Evolutionary conservation across 805 yeast species (phyloP), one percentile per base, ranked within the genome.

Genomic region (Metschnikowia rubicola): DNA sequence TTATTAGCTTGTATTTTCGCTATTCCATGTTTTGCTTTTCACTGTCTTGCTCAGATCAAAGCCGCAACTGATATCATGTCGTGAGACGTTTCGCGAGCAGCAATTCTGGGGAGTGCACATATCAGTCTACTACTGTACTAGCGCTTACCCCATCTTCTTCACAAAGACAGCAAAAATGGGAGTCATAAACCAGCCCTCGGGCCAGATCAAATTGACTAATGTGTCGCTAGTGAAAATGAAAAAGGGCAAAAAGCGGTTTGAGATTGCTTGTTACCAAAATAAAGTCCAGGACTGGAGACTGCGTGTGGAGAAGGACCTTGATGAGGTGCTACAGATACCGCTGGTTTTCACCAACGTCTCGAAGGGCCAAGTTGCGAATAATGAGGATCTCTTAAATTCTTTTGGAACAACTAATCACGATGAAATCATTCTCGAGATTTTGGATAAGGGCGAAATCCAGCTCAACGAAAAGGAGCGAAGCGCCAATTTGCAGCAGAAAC

Each of bases 261-360:
- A 94, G 66, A 79, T 94, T 38, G 98, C 98, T 0, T 94, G 99
- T 62, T 94, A 94, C 65, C 96, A 88, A 61, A 94, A 94, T 60
- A 94, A 94, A 62, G 97, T 94, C 5, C 98, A 92, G 64, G 99
- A 94, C 65, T 94, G 90, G 81, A 76, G 97, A 57, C 78, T 80
- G 51, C 87, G 86, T 48, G 82, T 88, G 7, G 99, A 94, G 61
- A 92, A 88, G 56, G 97, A 94, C 63, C 65, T 94, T 8, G 98
- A 94, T 68, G 99, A 94, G 62, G 99, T 94, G 2, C 72, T 94
- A 33, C 99, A 94, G 64, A 89, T 94, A 44, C 96, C 90, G n/a
- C 96, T 87, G 64, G 96, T 94, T 1, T 94, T 94, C 60, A 64
- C 81, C 32, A 94, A 94, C 61, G 98, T 91, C 0, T 88, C 96